Base-by-base conservation (phyloP, 2,329 filamentous ascomycete genomes). In the Coniochaeta sp. region DNA sequence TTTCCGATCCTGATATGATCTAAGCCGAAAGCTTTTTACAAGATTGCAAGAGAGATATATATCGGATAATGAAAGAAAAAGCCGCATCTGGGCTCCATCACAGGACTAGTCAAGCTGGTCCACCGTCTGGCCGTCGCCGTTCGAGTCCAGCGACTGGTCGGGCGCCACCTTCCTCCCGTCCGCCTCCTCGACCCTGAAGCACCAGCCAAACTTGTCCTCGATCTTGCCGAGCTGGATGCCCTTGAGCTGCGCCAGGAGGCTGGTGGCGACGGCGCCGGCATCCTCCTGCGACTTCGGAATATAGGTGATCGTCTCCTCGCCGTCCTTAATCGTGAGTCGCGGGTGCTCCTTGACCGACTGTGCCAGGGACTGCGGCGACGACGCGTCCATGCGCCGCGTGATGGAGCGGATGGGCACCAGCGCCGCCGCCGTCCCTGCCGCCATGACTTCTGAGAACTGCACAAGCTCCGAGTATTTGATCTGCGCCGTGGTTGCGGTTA, bases 381-480 rank as follows among this genome's bases (percentile, higher is more conserved):
- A 68, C 0, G 75, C 66, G 57, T 71, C 64, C 54, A 76, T 63
- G 50, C 79, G 83, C 68, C 92, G 86, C 2, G 90, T 95, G 72
- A 98, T 96, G 66, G 90, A 95, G 63, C 89, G 89, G 74, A 97
- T 95, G 1, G 93, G 93, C 3, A 98, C 93, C 59, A 99, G 80
- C 0, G 91, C 90, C 0, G 93, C 93, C 0, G 93, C 93, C 0
- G 93, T 98, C 1, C 93, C 93, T 2, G 92, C 93, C 4, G 93
- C 95, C 75, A 97, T 87, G 58, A 99, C 87, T 75, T 98, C 93
- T 52, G 78, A 78, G 71, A 92, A 91, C 17, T 76, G 71, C 6
- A 71, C 66, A 47, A 90, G 75, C 68, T 90, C 87, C 8, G 81
- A 77, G 70, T 89, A 89, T 34, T 77, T 72, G 60, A 85, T 77